These are phyloP conservation scores for Penicillium parvum DNA, from an alignment of 495 filamentous ascomycete genomes.

Conservation along the genomic window DNA sequence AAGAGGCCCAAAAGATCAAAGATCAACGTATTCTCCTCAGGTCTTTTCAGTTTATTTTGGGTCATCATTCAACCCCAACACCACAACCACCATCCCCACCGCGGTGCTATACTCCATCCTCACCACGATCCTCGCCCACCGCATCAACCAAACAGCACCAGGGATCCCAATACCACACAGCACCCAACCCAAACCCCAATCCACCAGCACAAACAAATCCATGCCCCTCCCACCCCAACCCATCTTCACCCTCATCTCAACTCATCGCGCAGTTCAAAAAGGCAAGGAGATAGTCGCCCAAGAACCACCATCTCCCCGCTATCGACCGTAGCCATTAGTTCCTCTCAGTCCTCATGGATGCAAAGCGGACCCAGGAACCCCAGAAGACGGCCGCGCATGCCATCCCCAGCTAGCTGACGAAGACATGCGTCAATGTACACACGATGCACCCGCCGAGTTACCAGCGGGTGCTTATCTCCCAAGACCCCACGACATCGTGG, in stretches of 20 bases:
- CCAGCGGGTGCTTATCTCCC: neutral
- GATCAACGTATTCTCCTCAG: conserved; percentile 43
- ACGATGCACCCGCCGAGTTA: too few relatives aligned
- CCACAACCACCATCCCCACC: conserved; percentile 22
- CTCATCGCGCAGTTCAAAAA: conserved; percentile 2
- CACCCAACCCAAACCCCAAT: conserved; percentile 2
- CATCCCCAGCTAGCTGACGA: conserved; percentile 18
- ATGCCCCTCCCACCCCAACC: conserved; percentile 5
- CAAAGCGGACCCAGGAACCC: conserved; percentile 44
- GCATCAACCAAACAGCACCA: conserved; percentile 6
- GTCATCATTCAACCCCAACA: conserved; percentile 43
- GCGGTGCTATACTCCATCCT: conserved; percentile 24
- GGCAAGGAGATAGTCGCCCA: too few relatives aligned
- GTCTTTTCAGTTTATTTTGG: conserved; percentile 55
- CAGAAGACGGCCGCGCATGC: conserved; percentile 32
- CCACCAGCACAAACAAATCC: neutral
- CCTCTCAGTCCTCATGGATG: conserved; percentile 41
- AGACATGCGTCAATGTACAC: neutral
- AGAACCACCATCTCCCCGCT: too few relatives aligned
- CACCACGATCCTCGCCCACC: neutral
- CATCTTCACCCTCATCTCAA: neutral
- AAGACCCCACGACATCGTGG: neutral
- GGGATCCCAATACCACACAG: conserved; percentile 18
- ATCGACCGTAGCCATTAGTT: conserved; percentile 48
- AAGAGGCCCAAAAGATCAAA: neutral